Conservation (phyloP, 257 asterid genomes). For the Hygrophila difformis region DNA sequence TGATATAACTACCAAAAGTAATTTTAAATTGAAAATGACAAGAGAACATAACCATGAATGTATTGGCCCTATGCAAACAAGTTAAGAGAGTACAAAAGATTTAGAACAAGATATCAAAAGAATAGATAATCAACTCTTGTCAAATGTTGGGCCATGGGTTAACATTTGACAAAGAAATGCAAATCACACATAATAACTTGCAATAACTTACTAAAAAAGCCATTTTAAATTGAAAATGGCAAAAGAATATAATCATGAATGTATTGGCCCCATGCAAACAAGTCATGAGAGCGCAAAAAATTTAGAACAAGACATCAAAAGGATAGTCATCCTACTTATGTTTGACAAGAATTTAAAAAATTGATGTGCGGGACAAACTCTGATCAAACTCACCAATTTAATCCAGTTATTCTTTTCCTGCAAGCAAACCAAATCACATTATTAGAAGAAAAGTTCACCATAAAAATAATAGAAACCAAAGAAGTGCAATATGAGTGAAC, state of each 20-base stretch:
- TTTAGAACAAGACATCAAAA: background rate
- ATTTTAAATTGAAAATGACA: background rate
- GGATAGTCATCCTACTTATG: slow-evolving; percentile 12
- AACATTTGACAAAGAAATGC: background rate
- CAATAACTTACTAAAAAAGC: slow-evolving; percentile 8
- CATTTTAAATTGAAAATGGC: background rate
- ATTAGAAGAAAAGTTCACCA: slow-evolving; percentile 15
- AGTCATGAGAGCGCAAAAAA: background rate
- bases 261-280: slow-evolving; percentile 1
- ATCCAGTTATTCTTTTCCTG: slow-evolving; percentile 67
- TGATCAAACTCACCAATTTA: slow-evolving; percentile 41
- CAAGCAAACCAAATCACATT: slow-evolving; percentile 26
- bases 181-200: background rate
- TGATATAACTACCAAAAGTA: slow-evolving; percentile 4
- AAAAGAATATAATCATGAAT: background rate
- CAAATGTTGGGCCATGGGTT: background rate
- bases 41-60: background rate
- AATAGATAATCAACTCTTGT: background rate
- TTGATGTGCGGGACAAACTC: background rate
- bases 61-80: slow-evolving; percentile 2
- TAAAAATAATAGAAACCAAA: slow-evolving; percentile 1
- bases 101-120: background rate
- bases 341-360: slow-evolving; percentile 6
- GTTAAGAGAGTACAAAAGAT: background rate
- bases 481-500: background rate